Evolutionary conservation across 2,329 filamentous ascomycete genomes (phyloP).

Genomic region (Thielaviopsis ethacetica): DNA sequence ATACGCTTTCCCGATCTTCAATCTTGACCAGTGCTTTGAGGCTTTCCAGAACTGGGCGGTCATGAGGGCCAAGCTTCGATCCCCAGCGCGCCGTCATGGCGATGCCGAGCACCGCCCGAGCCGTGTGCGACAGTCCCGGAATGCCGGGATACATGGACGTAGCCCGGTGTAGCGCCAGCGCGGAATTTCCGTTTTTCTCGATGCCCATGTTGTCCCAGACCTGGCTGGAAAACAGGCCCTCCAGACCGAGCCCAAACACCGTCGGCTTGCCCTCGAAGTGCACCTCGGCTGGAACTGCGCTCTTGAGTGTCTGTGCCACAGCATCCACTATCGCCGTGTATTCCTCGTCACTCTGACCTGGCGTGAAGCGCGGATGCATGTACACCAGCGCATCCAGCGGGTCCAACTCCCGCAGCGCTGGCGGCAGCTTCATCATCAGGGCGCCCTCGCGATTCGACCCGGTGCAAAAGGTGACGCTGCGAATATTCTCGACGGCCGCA

Average conservation of each 20-base stretch:
- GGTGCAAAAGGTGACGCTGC: constrained; percentile 66
- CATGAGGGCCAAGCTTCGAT: constrained; percentile 35
- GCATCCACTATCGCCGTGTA: constrained; percentile 21
- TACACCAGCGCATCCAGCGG: constrained; percentile 35
- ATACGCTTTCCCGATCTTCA: constrained; percentile 24
- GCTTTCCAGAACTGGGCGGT: constrained; percentile 26
- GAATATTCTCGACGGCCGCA: constrained; percentile 51
- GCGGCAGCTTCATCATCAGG: constrained; percentile 53
- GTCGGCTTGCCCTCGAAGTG: constrained; percentile 23
- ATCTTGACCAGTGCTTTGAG: constrained; percentile 26
- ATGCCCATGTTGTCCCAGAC: constrained; percentile 37
- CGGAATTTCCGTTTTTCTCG: constrained; percentile 37
- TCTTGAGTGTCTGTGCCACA: constrained; percentile 22
- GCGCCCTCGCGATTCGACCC: constrained; percentile 77
- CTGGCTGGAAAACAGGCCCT: constrained; percentile 28
- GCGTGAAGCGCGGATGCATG: constrained; percentile 10
- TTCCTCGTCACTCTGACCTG: constrained; percentile 1
- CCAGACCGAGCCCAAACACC: constrained; percentile 27
- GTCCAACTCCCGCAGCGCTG: constrained; percentile 40
- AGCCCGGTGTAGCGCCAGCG: constrained; percentile 56
- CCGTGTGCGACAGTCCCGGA: constrained; percentile 59
- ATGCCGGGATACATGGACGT: constrained; percentile 50
- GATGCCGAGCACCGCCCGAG: constrained; percentile 54
- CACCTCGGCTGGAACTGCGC: constrained; percentile 26
- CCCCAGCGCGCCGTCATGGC: constrained; percentile 61